These are phyloP conservation scores for Musa troglodytarum DNA, from an alignment of 176 grass and related monocot species.

Conservation along the genomic window DNA sequence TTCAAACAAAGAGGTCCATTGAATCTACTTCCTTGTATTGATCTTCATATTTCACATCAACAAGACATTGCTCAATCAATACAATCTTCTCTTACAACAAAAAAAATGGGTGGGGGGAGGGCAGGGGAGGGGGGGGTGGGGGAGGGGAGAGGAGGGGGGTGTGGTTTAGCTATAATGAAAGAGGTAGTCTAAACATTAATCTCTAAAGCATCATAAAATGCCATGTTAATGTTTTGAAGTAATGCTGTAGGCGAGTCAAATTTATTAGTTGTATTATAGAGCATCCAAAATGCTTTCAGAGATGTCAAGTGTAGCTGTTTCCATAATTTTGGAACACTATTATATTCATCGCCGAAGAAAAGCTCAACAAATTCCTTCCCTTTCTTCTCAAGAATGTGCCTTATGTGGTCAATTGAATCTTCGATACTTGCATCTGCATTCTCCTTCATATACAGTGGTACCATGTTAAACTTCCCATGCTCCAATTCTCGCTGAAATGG, in stretches of 20 bases:
- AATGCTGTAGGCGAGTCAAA: slow-evolving; percentile 1
- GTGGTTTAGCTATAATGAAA: neutral
- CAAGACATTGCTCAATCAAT: too few relatives aligned
- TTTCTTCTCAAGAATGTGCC: neutral
- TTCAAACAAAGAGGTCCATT: too few relatives aligned
- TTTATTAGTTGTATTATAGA: neutral
- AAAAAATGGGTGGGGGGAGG: too few relatives aligned
- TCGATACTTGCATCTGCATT: neutral
- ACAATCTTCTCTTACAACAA: too few relatives aligned
- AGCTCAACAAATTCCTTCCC: neutral
- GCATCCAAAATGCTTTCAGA: slow-evolving; percentile 2
- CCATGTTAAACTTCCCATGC: neutral
- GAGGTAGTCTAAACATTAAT: neutral
- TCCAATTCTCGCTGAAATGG: neutral
- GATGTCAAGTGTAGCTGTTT: neutral
- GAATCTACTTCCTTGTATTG: too few relatives aligned
- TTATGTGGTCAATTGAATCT: neutral
- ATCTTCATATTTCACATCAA: too few relatives aligned
- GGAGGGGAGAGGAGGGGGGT: too few relatives aligned
- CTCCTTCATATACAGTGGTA: neutral
- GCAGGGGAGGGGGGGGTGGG: too few relatives aligned
- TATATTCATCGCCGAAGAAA: neutral
- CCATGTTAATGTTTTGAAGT: neutral
- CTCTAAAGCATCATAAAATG: neutral
- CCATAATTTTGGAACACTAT: neutral